phyloP scores from a whole-genome alignment of 2,329 filamentous ascomycete species.

The Knoxdaviesia capensis region DNA sequence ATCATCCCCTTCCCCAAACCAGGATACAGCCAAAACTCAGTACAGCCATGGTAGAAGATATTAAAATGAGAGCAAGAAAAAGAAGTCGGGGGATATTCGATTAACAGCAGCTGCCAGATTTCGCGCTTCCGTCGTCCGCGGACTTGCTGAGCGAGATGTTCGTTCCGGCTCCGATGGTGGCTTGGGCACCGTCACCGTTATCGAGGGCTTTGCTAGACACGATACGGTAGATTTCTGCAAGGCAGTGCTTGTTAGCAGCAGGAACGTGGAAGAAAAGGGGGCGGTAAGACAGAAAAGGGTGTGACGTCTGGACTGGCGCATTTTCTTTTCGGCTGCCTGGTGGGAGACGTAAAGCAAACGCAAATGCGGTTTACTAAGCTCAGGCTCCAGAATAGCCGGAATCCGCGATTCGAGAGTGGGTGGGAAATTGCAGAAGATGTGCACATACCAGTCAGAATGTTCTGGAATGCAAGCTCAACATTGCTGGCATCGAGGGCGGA shows the following conservation, averaged over 20 bases:
- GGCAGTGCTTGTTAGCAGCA: slow-evolving; percentile 4
- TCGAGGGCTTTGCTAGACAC: slow-evolving; percentile 96
- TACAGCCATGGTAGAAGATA: slow-evolving; percentile 2
- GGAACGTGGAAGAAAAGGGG: slow-evolving; percentile 2
- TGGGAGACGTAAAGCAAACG: too few species aligned
- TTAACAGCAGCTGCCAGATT: slow-evolving; percentile 70
- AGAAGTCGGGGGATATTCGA: slow-evolving; percentile 8
- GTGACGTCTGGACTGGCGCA: background rate
- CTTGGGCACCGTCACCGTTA: slow-evolving; percentile 63
- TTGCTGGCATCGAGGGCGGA: slow-evolving; percentile 98
- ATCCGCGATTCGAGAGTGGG: background rate
- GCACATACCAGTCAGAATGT: slow-evolving; percentile 81
- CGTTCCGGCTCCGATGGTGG: slow-evolving; percentile 59
- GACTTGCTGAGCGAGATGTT: slow-evolving; percentile 79
- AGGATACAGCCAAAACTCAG: background rate
- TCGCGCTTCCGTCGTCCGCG: slow-evolving; percentile 52
- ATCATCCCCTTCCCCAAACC: too few species aligned
- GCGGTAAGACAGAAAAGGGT: background rate
- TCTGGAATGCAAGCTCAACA: slow-evolving; percentile 97
- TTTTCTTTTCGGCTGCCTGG: background rate
- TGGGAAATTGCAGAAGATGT: background rate
- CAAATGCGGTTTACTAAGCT: too few species aligned
- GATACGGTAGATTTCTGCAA: slow-evolving; percentile 91
- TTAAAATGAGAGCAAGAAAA: slow-evolving; percentile 3
- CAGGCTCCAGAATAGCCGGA: too few species aligned